Conservation (phyloP, 306 rosid species). For the Rubus idaeus region DNA sequence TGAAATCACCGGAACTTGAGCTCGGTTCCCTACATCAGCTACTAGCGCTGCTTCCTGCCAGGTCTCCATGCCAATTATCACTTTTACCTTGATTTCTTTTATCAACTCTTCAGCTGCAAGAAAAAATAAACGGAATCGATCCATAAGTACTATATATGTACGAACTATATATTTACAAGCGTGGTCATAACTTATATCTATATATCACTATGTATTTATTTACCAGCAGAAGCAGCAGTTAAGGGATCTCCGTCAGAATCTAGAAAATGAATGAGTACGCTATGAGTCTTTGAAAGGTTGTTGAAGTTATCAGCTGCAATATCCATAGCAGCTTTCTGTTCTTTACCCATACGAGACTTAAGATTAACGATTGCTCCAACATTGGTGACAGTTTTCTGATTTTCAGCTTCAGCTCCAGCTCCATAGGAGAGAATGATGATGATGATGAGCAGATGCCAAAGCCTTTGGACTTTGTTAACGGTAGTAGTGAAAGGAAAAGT, state of each 20-base stretch:
- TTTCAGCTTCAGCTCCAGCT: conserved; percentile 7
- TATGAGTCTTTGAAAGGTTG: conserved; percentile 13
- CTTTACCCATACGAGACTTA: conserved; percentile 37
- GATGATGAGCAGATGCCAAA: conserved; percentile 16
- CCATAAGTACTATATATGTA: too few relatives aligned
- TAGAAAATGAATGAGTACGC: conserved; percentile 8
- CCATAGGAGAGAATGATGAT: conserved; percentile 1
- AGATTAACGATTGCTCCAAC: conserved; percentile 47
- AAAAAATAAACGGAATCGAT: not conserved
- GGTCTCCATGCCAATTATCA: conserved; percentile 46
- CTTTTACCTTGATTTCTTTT: conserved; percentile 35
- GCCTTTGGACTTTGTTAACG: conserved; percentile 2
- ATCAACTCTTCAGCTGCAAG: conserved; percentile 50
- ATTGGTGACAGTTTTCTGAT: conserved; percentile 15
- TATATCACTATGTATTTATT: not conserved
- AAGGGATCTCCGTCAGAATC: conserved; percentile 17
- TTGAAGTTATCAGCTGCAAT: conserved; percentile 43
- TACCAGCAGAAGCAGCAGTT: conserved; percentile 28
- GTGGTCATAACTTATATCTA: not conserved
- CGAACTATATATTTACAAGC: not conserved
- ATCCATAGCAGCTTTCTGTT: conserved; percentile 46
- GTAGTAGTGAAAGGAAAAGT: not conserved
- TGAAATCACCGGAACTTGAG: conserved; percentile 48
- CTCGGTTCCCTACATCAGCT: conserved; percentile 45
- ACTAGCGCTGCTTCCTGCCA: conserved; percentile 64